Evolutionary conservation across 371 early-diverging fungal species (phyloP).

Genomic region (Mucor ambiguus): DNA sequence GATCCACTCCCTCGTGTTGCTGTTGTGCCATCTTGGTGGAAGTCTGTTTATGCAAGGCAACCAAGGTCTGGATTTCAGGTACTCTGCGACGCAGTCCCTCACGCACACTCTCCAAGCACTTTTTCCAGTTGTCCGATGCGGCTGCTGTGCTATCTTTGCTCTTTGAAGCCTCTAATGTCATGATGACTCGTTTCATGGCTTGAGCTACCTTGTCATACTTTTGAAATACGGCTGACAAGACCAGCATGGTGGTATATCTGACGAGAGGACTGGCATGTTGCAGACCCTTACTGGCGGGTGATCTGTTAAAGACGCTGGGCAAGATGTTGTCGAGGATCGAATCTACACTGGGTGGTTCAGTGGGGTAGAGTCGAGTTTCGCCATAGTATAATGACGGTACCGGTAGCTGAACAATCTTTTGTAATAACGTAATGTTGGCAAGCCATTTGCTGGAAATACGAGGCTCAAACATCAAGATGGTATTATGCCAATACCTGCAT

Average conservation of each 20-base stretch:
- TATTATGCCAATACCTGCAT: conserved; percentile 65
- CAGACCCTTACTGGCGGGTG: conserved; percentile 62
- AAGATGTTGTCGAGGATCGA: conserved; percentile 72
- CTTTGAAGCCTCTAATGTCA: conserved; percentile 26
- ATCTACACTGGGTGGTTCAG: conserved; percentile 60
- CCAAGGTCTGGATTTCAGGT: conserved; percentile 75
- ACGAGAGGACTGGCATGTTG: conserved; percentile 73
- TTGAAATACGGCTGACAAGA: conserved; percentile 62
- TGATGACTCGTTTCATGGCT: conserved; percentile 37
- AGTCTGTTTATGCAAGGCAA: conserved; percentile 53
- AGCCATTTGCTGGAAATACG: conserved; percentile 77
- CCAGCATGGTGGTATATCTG: conserved; percentile 63
- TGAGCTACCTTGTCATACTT: conserved; percentile 59
- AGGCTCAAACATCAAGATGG: conserved; percentile 74
- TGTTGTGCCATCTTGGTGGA: conserved; percentile 4
- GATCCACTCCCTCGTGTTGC: conserved; percentile 33
- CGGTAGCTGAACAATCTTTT: conserved; percentile 70
- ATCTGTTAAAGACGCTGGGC: conserved; percentile 63
- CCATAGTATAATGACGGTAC: conserved; percentile 65
- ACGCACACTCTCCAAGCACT: conserved; percentile 33
- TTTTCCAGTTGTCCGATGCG: conserved; percentile 35
- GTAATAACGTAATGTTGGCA: conserved; percentile 73
- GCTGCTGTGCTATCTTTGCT: neutral
- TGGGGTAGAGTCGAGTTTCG: conserved; percentile 49
- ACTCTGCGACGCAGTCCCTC: conserved; percentile 72